Evolutionary conservation across 2,329 filamentous ascomycete species (phyloP).

Genomic region (Aspergillus aculeatinus): DNA sequence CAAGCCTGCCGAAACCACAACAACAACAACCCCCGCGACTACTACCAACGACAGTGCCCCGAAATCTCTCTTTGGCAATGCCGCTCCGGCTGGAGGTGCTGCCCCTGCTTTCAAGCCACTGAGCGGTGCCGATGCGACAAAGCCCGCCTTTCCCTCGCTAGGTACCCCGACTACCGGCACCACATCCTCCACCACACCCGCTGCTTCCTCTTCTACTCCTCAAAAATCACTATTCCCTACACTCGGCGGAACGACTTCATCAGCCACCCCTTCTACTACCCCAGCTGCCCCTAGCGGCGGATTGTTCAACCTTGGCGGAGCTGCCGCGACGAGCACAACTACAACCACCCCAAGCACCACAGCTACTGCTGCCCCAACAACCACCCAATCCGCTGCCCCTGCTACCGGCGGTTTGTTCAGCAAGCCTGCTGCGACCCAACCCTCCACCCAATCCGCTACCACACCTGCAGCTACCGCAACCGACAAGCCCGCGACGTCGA

Average conservation of each 20-base stretch:
- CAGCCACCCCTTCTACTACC: conserved; percentile 32
- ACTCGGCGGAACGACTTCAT: conserved; percentile 30
- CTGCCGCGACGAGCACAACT: conserved; percentile 29
- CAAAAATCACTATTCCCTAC: conserved; percentile 35
- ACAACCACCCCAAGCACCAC: conserved; percentile 1
- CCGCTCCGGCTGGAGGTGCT: background rate
- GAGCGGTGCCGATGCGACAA: conserved; percentile 25
- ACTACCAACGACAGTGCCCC: conserved; percentile 21
- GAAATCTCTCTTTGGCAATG: conserved; percentile 30
- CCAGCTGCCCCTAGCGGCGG: conserved; percentile 28
- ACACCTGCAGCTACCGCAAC: conserved; percentile 22
- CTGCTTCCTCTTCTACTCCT: conserved; percentile 31
- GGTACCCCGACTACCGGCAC: conserved; percentile 20
- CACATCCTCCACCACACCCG: conserved; percentile 22
- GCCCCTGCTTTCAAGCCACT: conserved; percentile 26
- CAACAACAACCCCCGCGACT: conserved; percentile 23
- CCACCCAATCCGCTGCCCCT: conserved; percentile 18
- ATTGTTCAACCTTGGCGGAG: conserved; percentile 27
- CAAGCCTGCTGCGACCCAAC: conserved; percentile 26
- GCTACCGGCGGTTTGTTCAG: conserved; percentile 24
- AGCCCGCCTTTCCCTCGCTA: conserved; percentile 29
- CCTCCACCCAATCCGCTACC: conserved; percentile 24
- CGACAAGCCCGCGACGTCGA: conserved; percentile 24
- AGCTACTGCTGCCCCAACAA: conserved; percentile 21
- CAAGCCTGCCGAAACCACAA: conserved; percentile 28